These are phyloP conservation scores for Physcomitrium patens DNA, from an alignment of 225 moss, liverwort and hornwort genomes.

Conservation along the genomic window DNA sequence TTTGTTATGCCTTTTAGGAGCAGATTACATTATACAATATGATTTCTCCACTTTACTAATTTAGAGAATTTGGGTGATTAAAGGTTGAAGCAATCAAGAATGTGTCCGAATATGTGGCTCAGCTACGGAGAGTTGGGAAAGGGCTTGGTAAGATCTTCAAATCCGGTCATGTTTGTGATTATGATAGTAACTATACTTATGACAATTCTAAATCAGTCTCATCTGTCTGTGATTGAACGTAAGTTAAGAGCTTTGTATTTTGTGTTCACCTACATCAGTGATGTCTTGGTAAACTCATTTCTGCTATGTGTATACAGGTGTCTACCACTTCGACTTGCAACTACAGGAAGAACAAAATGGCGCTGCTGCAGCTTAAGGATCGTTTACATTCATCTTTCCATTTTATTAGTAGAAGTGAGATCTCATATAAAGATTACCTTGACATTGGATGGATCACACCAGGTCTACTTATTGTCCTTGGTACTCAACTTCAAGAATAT, in stretches of 20 bases:
- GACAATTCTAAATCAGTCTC: too few species aligned
- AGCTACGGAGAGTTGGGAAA: conserved; percentile 86
- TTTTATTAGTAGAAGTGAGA: background rate
- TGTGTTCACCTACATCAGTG: background rate
- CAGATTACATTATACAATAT: too few species aligned
- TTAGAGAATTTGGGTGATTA: conserved; percentile 9
- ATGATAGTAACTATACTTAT: background rate
- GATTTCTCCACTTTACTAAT: background rate
- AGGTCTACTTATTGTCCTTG: conserved; percentile 26
- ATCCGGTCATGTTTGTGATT: background rate
- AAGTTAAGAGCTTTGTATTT: too few species aligned
- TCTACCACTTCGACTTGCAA: conserved; percentile 73
- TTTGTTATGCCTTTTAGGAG: too few species aligned
- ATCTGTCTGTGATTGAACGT: too few species aligned
- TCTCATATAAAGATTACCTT: background rate
- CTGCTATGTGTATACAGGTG: conserved; percentile 47
- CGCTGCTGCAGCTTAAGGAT: conserved; percentile 30
- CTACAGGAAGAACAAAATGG: conserved; percentile 50
- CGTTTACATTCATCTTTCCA: background rate
- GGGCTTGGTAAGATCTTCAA: conserved; percentile 65
- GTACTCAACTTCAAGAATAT: background rate
- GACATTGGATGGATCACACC: conserved; percentile 1
- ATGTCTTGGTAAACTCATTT: background rate
- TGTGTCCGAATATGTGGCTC: conserved; percentile 77
- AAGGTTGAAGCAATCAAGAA: conserved; percentile 88